Base-by-base conservation (phyloP, 306 rosid species). In the Hylodesmum podocarpum region DNA sequence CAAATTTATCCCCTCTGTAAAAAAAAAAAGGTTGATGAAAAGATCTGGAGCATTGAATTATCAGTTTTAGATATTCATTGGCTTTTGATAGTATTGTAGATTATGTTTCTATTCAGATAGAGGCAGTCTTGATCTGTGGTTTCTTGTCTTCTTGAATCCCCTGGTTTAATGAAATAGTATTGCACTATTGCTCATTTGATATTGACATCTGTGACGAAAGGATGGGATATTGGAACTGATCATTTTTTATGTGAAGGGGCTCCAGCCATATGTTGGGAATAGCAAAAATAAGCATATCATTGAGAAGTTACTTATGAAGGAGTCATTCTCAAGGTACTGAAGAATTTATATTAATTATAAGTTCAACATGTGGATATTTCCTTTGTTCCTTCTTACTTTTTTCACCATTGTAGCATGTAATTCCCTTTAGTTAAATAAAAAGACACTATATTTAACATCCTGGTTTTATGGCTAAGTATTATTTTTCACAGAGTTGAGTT, bases 261-360 rank as follows among this genome's bases (percentile, higher is more conserved):
- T 83, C 73, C 87, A 83, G 54, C 72, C 81, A 33, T 65, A 62
- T 73, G 61, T 27, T 68, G 81, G 80, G 70, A 84, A 80, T 80
- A 80, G 67, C 44, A 82, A 89, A 65, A 86, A 64, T 77, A 92
- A 85, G 87, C 77, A 31, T 66, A 19, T 66, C 62, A 91, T 96
- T 67, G 98, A 89, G 77, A 87, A 82, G 83, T 87, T 91, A 65
- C 78, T 96, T 54, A 80, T 81, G 94, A 87, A 83, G 77, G 97
- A 91, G 84, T 88, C 93, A 65, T 96, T 92, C 88, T 88, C 97
- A 6, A 91, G 99, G 99, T 96, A 82, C 66, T 29, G 18, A 68
- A 22, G 40, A 80, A 53, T 78, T 58, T 49, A n/a, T 40, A 29
- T 25, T 14, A 36, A 34, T 43, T 41, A 15, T 70, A 64, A 25